Base-by-base conservation (phyloP, 2,329 filamentous ascomycete species). In the Pestalotiopsis fici region DNA sequence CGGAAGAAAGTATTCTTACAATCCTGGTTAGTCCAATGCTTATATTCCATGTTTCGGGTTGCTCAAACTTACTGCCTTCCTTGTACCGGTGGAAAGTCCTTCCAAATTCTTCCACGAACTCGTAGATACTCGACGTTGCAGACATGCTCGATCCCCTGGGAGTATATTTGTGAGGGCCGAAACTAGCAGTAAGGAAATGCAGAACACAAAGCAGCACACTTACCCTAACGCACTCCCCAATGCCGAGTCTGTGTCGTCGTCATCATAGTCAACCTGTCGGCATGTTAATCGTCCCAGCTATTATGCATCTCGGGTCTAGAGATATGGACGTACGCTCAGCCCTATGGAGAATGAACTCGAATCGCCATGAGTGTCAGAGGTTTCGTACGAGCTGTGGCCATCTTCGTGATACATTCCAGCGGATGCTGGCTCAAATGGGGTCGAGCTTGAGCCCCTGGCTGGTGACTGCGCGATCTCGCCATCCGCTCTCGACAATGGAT, bases 51-150 rank as follows among this genome's bases (percentile, higher is more conserved):
- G 18, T 50, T 18, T 6, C 2, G 21, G 43, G 43, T 9, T 18
- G 18, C 1, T 23, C 2, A 23, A 12, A 71, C 72, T 72, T 27
- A 74, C 73, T 72, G 25, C 73, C 72, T 67, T 72, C 68, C 64
- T 74, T 74, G 61, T 74, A 74, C 18, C 69, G 64, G 39, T 74
- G 73, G 57, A 72, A 74, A 9, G 71, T 74, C 47, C 72, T 68
- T 12, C 73, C 73, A 35, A 73, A 70, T 59, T 73, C 69, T 37
- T 68, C 65, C 27, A 74, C 71, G 27, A 74, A 74, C 56, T 74
- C 35, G 54, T 70, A 74, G n/a, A 74, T 50, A 63, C 71, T 74
- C 23, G 72, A 72, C 21, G 70, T 64, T 21, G 70, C 71, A 2
- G 73, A 74, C 61, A 65, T 64, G 70, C 67, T 73, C 4, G 71